phyloP scores from a whole-genome alignment of 2,329 filamentous ascomycete species.

The Stylonectria norvegica region DNA sequence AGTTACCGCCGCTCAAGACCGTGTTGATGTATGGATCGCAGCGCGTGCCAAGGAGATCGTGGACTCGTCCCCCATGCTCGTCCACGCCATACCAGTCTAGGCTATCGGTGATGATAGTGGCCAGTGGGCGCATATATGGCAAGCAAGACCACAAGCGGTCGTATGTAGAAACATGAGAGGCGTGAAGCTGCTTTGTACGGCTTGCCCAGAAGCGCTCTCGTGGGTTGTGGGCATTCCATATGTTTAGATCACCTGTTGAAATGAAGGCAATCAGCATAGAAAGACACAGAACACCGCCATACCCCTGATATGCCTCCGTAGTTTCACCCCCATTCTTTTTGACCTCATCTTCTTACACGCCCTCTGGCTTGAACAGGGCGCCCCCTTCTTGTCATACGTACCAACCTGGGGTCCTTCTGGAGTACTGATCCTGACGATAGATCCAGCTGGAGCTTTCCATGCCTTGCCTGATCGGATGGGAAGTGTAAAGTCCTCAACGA shows the following conservation, averaged over 20 bases:
- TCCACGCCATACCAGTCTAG: constrained; percentile 59
- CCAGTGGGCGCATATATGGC: constrained; percentile 72
- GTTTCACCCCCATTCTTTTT: neutral
- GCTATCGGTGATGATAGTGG: constrained; percentile 68
- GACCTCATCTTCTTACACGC: neutral
- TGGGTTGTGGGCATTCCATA: constrained; percentile 75
- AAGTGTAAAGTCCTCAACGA: constrained; percentile 55
- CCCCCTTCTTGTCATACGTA: constrained; percentile 24
- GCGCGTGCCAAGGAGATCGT: constrained; percentile 77
- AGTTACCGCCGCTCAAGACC: constrained; percentile 65
- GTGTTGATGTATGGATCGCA: constrained; percentile 83
- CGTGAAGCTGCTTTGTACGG: constrained; percentile 74
- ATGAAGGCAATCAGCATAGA: constrained; percentile 5
- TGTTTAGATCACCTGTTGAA: constrained; percentile 66
- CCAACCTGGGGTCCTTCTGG: constrained; percentile 74
- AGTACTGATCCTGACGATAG: constrained; percentile 69
- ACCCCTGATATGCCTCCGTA: neutral
- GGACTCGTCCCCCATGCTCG: constrained; percentile 62
- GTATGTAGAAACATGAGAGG: constrained; percentile 66
- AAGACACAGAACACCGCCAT: neutral
- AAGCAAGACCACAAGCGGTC: constrained; percentile 76
- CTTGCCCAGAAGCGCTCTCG: constrained; percentile 80
- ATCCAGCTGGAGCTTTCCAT: constrained; percentile 66
- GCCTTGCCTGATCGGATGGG: constrained; percentile 71
- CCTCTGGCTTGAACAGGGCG: neutral